Base-by-base conservation (phyloP, 2,329 filamentous ascomycete genomes). In the Whalleya microplaca region DNA sequence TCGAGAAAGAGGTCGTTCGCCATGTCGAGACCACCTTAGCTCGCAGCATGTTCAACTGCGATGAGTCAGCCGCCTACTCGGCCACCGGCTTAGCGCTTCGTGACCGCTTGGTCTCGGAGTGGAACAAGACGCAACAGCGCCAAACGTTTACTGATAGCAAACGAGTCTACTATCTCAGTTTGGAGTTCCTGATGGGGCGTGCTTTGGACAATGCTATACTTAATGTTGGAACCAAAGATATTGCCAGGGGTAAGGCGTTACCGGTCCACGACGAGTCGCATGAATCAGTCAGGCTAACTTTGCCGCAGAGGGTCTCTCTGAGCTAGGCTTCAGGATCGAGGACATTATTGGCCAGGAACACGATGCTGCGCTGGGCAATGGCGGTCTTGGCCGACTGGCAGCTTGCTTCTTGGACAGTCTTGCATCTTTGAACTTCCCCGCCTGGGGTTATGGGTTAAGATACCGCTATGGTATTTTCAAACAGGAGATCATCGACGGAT, bases 401-500 rank as follows among this genome's bases (percentile, higher is more conserved):
- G 95, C 95, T 41, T 99, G 95, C 77, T 96, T 98, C 81, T 85
- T 99, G 62, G 95, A 99, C 79, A 97, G 93, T 67, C 80, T 99
- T 71, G 95, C 95, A 21, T 94, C 92, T 10, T 83, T 99, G 67
- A 96, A 97, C 79, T 97, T 90, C 73, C 91, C 95, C 9, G 95
- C 95, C 19, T 99, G 95, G 95, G 95, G 95, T 37, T 99, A 99
- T 69, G 95, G 94, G 53, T 80, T 99, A 65, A 87, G 95, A 70
- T 99, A 99, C 80, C 84, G 92, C 73, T 98, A 98, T 73, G 91
- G 91, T 72, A 99, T 99, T 73, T 99, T 99, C 86, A 98, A 98
- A 80, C 95, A 99, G 79, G 95, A 98, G 79, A 98, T 99, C 68
- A 88, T 97, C 58, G 90, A 98, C 70, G 95, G 95, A 55, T 99